A percentile compares a stretch with the other conserved stretches of the same genome.
phyloP scores from a whole-genome alignment of 805 yeast genomes.

The Saccharomycopsis javanensis region DNA sequence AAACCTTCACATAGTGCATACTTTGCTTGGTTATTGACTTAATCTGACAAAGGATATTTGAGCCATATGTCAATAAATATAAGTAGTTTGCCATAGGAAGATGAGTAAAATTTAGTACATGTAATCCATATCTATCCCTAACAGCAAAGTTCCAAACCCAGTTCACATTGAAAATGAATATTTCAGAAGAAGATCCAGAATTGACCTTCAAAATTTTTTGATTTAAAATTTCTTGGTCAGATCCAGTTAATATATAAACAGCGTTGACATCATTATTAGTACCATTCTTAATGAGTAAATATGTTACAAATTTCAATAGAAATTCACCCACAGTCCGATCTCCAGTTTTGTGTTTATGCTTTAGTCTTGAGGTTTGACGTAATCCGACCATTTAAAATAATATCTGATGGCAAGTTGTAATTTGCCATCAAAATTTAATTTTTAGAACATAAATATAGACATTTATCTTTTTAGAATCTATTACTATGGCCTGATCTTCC shows the following conservation, averaged over 20 bases:
- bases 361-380: not conserved
- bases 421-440: too few relatives aligned
- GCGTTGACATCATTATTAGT: not conserved
- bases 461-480: too few relatives aligned
- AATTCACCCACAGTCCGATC: slow-evolving; percentile 3
- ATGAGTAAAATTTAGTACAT: slow-evolving; percentile 2
- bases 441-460: too few relatives aligned
- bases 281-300: slow-evolving; percentile 1
- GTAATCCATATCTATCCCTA: not conserved
- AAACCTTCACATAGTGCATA: not conserved
- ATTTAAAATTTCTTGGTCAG: not conserved
- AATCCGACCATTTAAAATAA: not conserved
- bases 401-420: too few relatives aligned
- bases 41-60: not conserved
- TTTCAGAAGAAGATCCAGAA: not conserved
- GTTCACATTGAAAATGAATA: slow-evolving; percentile 4
- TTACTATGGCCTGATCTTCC: too few relatives aligned
- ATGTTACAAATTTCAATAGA: not conserved
- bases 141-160: slow-evolving; percentile 4
- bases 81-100: not conserved
- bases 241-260: slow-evolving; percentile 1
- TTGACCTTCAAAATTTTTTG: slow-evolving; percentile 4
- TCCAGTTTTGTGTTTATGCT: not conserved
- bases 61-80: not conserved
- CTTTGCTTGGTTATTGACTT: not conserved